These are phyloP conservation scores for Samsoniella hepiali DNA, from an alignment of 2,329 filamentous ascomycete species.

Conservation along the genomic window DNA sequence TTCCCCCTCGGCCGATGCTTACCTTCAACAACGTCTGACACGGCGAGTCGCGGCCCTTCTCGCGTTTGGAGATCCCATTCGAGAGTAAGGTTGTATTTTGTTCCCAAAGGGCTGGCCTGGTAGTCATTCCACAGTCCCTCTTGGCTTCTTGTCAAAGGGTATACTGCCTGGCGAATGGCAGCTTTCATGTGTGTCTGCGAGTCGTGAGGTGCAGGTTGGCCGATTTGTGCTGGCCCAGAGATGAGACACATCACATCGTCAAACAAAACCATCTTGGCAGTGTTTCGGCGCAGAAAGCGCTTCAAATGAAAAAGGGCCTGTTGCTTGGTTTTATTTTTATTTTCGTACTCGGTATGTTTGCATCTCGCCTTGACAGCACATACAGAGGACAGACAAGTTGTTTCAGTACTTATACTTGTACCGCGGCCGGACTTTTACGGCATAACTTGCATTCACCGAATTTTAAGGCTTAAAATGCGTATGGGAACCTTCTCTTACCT, in stretches of 20 bases:
- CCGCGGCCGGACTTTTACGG: background rate
- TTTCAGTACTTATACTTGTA: background rate
- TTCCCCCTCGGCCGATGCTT: background rate
- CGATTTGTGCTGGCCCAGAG: background rate
- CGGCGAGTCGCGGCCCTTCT: background rate
- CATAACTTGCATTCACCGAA: background rate
- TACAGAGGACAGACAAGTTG: no score
- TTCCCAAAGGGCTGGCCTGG: slow-evolving; percentile 11
- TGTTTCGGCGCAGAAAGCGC: no score
- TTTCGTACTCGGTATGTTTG: no score
- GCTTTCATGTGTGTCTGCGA: background rate
- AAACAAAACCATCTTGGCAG: background rate
- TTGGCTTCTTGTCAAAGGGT: slow-evolving; percentile 19
- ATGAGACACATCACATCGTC: background rate
- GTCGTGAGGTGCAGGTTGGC: background rate
- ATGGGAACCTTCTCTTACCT: background rate
- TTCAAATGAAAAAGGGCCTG: no score
- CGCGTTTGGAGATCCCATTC: slow-evolving; percentile 15
- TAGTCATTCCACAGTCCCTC: slow-evolving; percentile 20
- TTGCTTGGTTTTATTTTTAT: no score
- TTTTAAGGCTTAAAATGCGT: background rate
- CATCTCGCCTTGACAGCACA: no score
- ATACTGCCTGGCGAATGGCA: background rate
- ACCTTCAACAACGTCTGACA: background rate
- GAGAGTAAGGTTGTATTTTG: slow-evolving; percentile 20